Conservation (phyloP, 2,329 filamentous ascomycete species). For the Verticillium isaacii region DNA sequence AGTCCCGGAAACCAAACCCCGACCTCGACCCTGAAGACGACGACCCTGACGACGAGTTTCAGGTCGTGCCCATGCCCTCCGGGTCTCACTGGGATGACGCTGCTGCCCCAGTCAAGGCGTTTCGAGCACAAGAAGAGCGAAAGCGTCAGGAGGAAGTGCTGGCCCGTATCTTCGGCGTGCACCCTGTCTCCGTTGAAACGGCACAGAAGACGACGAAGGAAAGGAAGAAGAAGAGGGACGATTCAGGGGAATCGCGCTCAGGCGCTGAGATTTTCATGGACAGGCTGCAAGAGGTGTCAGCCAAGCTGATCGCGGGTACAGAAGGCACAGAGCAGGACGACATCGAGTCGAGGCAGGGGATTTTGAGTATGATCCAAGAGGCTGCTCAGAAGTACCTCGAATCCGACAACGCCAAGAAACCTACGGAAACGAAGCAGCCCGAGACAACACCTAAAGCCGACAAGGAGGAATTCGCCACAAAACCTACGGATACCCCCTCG, state of each 20-base stretch:
- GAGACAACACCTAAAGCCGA: background rate
- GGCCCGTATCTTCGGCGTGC: conserved; percentile 47
- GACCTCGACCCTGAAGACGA: conserved; percentile 42
- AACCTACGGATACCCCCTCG: background rate
- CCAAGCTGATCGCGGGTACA: conserved; percentile 30
- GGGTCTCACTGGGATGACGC: conserved; percentile 14
- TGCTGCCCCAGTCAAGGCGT: conserved; percentile 36
- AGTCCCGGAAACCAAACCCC: conserved; percentile 31
- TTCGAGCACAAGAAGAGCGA: conserved; percentile 47
- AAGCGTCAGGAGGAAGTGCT: conserved; percentile 50
- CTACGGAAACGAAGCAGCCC: background rate
- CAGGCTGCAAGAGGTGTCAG: conserved; percentile 33
- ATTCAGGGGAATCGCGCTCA: conserved; percentile 15
- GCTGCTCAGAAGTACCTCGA: conserved; percentile 48
- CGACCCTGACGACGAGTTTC: conserved; percentile 52
- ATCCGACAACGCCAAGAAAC: conserved; percentile 23
- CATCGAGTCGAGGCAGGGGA: conserved; percentile 36
- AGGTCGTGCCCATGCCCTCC: conserved; percentile 30
- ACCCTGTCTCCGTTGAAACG: conserved; percentile 33
- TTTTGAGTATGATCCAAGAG: conserved; percentile 43
- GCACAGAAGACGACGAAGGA: conserved; percentile 20
- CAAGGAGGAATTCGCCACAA: background rate
- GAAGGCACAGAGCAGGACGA: conserved; percentile 14
- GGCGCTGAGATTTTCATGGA: conserved; percentile 28
- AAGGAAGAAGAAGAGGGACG: conserved; percentile 23